Base-by-base conservation (phyloP, 768 basidiomycete genomes). In the Daedalea quercina region DNA sequence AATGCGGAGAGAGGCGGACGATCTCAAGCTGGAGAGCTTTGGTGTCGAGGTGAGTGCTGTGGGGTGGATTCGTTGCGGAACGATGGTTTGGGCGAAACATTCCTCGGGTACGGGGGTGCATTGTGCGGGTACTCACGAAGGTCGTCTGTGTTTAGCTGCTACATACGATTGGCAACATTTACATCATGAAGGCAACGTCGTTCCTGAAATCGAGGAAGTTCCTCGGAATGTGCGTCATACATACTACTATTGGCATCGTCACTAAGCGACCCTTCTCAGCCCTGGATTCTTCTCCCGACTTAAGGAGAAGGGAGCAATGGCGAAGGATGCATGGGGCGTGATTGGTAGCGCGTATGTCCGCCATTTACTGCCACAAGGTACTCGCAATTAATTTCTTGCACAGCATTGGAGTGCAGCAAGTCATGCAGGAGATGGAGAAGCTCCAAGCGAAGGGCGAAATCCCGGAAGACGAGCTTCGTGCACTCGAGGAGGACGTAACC, bases 261-360 rank as follows among this genome's bases (percentile, higher is more conserved):
- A 22, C 12, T 34, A 17, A 37, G 24, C 2, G 42, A 6, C 28
- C 11, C 35, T 54, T n/a, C 48, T 6, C 53, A 87, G 86, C 53
- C 86, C 87, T 7, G 94, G 94, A 17, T 95, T 96, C 73, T 93
- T 90, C 72, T 90, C 94, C 28, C 81, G 88, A 31, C 68, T 99
- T 62, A 98, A 95, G 70, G 96, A 99, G 70, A 94, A 94, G 68
- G 93, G 92, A 4, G 69, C 89, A 0, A 76, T 94, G 49, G 87
- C 94, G 24, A 98, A 98, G 69, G 96, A 99, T 59, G 90, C 94
- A 0, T 98, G 92, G 88, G 94, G 93, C 15, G 87, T 98, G 55
- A 87, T 98, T 54, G 90, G 92, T 33, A 93, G 90, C 76, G 95
- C 95, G 85, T 94, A 70, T 72, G 91, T 76, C 19, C 11, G 48